Evolutionary conservation across 768 basidiomycete genomes (phyloP).

Genomic region (Lentinus brumalis): DNA sequence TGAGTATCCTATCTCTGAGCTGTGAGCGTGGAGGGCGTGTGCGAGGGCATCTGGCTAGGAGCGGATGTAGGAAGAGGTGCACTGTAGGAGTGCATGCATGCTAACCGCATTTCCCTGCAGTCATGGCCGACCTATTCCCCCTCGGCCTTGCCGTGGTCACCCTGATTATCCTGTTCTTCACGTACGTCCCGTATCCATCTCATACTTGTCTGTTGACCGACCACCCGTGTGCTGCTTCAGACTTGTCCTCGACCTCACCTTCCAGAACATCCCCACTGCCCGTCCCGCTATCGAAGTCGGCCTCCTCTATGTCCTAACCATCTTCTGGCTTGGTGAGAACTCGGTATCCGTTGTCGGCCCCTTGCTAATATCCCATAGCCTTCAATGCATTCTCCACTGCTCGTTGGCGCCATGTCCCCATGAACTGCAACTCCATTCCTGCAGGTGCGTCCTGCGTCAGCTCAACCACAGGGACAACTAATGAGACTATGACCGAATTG

Average conservation of each 20-base stretch:
- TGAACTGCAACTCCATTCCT: slow-evolving; percentile 52
- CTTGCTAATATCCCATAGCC: slow-evolving; percentile 31
- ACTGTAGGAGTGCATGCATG: neutral
- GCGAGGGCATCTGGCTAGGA: neutral
- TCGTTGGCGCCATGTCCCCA: slow-evolving; percentile 52
- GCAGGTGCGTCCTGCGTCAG: slow-evolving; percentile 35
- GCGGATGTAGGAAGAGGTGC: neutral
- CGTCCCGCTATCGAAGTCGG: slow-evolving; percentile 52
- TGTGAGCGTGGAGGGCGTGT: no score
- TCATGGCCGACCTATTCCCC: slow-evolving; percentile 62
- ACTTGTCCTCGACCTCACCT: slow-evolving; percentile 43
- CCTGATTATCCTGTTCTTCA: slow-evolving; percentile 41
- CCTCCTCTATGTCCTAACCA: slow-evolving; percentile 44
- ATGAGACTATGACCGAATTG: neutral
- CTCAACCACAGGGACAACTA: neutral
- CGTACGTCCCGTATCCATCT: slow-evolving; percentile 37
- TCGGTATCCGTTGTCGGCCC: neutral
- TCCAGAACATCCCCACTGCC: slow-evolving; percentile 45
- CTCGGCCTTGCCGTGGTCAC: slow-evolving; percentile 58
- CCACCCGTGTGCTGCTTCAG: slow-evolving; percentile 30
- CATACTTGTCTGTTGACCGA: neutral
- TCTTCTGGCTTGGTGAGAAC: slow-evolving; percentile 55
- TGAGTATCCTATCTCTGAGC: slow-evolving; percentile 31
- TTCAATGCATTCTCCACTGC: slow-evolving; percentile 64
- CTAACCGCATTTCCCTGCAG: slow-evolving; percentile 30